Evolutionary conservation across 2,329 filamentous ascomycete genomes (phyloP), one percentile per base, ranked within the genome.

Genomic region (Lasiodiplodia hormozganensis): DNA sequence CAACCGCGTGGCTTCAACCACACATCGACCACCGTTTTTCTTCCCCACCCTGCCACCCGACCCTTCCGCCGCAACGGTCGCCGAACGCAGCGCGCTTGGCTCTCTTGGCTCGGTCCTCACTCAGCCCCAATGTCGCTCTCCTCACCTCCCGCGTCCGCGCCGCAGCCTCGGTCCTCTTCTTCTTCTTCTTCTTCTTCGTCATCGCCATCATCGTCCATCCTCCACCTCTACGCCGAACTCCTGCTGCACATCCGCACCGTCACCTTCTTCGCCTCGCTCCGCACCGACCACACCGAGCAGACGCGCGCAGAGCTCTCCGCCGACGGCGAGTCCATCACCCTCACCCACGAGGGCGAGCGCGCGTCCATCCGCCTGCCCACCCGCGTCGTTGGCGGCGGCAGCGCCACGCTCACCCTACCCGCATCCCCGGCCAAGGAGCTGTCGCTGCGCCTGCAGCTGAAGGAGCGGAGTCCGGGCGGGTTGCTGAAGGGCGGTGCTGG

Each of bases 221-320:
- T 84, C 6, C 77, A 80, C 52, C 79, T 90, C 16, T 89, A 90
- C 71, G 86, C 87, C 28, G 88, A 90, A 75, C 82, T 88, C 18
- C 79, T 90, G 47, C 82, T 86, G 43, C 85, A 90, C 70, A 88
- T 90, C 70, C 85, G 86, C 52, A 87, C 88, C 69, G 79, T 89
- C 52, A 87, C 86, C 2, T 80, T 90, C 18, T 85, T 87, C 71
- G 83, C 85, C 1, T 85, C 84, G 2, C 76, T 88, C 6, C 78
- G 79, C 28, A 82, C 82, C 1, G 74, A 78, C 10, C 80, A 81
- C 68, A 82, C 80, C 66, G 73, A 78, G 38, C 76, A 79, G 36
- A 86, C 83, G 8, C 79, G 79, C 58, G 81, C 82, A 25, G 75
- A 76, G 40, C 74, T 86, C 2, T 82, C 81, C 4, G 77, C 80